Evolutionary conservation across 768 basidiomycete genomes (phyloP).

Genomic region (Boletus sp.): DNA sequence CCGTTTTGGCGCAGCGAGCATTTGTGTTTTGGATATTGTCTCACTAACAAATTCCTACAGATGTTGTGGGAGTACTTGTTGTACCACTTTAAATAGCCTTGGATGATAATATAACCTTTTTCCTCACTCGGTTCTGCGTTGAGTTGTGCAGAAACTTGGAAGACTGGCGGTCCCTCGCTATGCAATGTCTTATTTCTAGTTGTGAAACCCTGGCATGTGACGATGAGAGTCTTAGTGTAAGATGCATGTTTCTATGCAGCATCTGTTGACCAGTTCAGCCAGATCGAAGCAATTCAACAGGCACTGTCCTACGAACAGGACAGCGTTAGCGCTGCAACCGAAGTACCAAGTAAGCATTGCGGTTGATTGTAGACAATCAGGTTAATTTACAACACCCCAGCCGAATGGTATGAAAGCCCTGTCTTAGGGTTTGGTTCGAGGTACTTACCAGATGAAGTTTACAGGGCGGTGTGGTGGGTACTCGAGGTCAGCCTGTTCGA

Average conservation of each 20-base stretch:
- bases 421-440: slow-evolving; percentile 12
- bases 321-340: slow-evolving; percentile 2
- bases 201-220: background rate
- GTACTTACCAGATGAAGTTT: slow-evolving; percentile 5
- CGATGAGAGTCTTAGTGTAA: background rate
- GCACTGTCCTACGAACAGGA: background rate
- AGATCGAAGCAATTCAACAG: background rate
- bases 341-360: slow-evolving; percentile 5
- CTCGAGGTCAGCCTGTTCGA: slow-evolving; percentile 5
- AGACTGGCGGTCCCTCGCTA: too few relatives aligned
- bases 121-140: too few relatives aligned
- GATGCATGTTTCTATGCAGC: too few relatives aligned
- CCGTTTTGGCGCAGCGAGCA: slow-evolving; percentile 31
- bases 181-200: background rate
- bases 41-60: slow-evolving; percentile 14
- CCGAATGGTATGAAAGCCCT: slow-evolving; percentile 6
- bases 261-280: background rate
- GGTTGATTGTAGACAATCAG: background rate
- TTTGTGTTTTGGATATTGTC: background rate
- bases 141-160: background rate
- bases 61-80: background rate
- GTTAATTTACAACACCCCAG: background rate
- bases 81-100: background rate
- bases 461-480: slow-evolving; percentile 5
- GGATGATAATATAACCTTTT: background rate